Evolutionary conservation across 2,329 filamentous ascomycete genomes (phyloP).

Genomic region (Paradendryphiella salina): DNA sequence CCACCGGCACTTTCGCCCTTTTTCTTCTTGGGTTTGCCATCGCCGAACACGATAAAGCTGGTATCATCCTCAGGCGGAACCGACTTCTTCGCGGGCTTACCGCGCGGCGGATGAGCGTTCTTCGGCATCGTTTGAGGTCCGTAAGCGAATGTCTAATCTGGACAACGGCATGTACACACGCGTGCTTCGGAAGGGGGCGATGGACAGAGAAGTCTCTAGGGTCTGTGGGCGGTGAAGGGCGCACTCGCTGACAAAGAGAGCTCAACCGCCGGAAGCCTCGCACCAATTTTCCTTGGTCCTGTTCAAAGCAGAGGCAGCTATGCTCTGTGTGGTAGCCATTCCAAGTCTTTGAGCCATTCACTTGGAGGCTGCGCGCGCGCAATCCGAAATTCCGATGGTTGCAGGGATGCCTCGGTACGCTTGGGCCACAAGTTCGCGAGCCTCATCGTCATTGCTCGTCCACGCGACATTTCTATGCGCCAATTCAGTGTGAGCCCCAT

Average conservation of each 20-base stretch:
- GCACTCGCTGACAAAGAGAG: slow-evolving; percentile 20
- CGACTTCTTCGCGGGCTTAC: slow-evolving; percentile 48
- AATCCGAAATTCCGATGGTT: slow-evolving; percentile 21
- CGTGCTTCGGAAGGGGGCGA: slow-evolving; percentile 2
- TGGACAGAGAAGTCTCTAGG: background rate
- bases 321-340: slow-evolving; percentile 7
- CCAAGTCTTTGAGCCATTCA: background rate
- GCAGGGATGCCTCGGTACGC: slow-evolving; percentile 19
- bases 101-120: slow-evolving; percentile 54
- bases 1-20: slow-evolving; percentile 29
- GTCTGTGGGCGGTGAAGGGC: slow-evolving; percentile 21
- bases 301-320: background rate
- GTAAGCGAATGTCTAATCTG: background rate
- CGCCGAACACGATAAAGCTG: slow-evolving; percentile 55
- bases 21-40: slow-evolving; percentile 51
- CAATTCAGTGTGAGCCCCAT: background rate
- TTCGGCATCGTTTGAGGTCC: slow-evolving; percentile 49
- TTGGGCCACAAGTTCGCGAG: slow-evolving; percentile 12
- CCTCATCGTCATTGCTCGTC: slow-evolving; percentile 7
- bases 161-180: slow-evolving; percentile 13
- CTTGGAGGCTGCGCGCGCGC: slow-evolving; percentile 3
- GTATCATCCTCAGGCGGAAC: slow-evolving; percentile 52
- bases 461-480: background rate
- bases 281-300: background rate
- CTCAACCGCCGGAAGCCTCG: slow-evolving; percentile 18